phyloP scores from a whole-genome alignment of 2,329 filamentous ascomycete genomes.

The Verticillium alfalfae region DNA sequence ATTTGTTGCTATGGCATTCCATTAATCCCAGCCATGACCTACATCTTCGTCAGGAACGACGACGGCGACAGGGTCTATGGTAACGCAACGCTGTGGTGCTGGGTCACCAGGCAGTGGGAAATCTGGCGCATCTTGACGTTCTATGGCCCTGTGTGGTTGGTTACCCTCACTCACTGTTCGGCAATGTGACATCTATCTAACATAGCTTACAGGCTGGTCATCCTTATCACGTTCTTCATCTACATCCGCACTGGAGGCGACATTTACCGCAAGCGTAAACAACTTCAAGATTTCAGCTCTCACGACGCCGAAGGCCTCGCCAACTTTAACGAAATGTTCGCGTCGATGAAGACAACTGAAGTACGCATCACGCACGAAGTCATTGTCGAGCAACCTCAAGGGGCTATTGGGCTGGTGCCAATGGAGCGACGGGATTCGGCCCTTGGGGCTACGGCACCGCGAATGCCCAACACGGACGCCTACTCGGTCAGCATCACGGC shows the following conservation, averaged over 20 bases:
- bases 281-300: constrained; percentile 46
- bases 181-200: constrained; percentile 5
- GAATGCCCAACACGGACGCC: constrained; percentile 12
- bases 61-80: constrained; percentile 60
- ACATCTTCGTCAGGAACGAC: constrained; percentile 55
- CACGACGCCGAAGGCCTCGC: constrained; percentile 25
- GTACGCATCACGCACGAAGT: constrained; percentile 57
- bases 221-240: constrained; percentile 56
- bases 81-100: constrained; percentile 75
- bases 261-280: constrained; percentile 62
- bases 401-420: constrained; percentile 25
- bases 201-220: constrained; percentile 45
- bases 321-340: constrained; percentile 37
- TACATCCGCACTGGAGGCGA: constrained; percentile 61
- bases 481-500: constrained; percentile 42
- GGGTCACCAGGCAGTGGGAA: constrained; percentile 64
- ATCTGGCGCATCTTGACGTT: constrained; percentile 69
- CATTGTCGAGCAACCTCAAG: constrained; percentile 14
- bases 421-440: constrained; percentile 20
- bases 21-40: constrained; percentile 61
- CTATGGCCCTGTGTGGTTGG: constrained; percentile 67
- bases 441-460: background rate
- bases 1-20: constrained; percentile 68
- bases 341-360: constrained; percentile 53
- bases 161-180: background rate